These are phyloP conservation scores for Globisporangium okanoganense DNA, from an alignment of 352 stramenopile species.

Conservation along the genomic window DNA sequence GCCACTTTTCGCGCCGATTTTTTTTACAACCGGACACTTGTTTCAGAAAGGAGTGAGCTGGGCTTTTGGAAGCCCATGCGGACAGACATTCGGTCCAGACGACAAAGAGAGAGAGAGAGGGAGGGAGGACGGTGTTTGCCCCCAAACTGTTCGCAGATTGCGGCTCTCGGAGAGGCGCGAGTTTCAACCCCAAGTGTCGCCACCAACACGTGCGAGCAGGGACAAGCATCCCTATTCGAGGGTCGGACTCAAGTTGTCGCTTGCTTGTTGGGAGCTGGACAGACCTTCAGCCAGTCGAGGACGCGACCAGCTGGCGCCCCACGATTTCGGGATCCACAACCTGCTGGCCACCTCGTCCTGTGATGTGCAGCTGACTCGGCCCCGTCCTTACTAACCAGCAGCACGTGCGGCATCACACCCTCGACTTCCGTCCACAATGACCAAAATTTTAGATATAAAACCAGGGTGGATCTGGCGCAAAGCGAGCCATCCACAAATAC, in stretches of 20 bases:
- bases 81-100: conserved; percentile 5
- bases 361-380: neutral
- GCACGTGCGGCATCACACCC: neutral
- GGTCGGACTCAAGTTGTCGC: neutral
- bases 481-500: neutral
- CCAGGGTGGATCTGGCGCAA: neutral
- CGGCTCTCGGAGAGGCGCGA: neutral
- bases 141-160: neutral
- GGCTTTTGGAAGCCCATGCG: neutral
- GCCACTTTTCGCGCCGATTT: neutral
- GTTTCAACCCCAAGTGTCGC: conserved; percentile 5
- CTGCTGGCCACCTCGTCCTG: neutral
- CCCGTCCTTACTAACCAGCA: neutral
- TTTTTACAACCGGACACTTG: conserved; percentile 1
- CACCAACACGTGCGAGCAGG: neutral
- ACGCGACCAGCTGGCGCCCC: neutral
- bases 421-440: neutral
- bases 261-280: neutral
- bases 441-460: neutral
- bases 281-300: conserved; percentile 5
- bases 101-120: neutral
- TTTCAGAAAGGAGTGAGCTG: neutral
- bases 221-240: neutral
- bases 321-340: neutral
- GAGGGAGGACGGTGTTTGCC: neutral